Conservation (phyloP, 345 rosid genomes). For the Camelina sativa region DNA sequence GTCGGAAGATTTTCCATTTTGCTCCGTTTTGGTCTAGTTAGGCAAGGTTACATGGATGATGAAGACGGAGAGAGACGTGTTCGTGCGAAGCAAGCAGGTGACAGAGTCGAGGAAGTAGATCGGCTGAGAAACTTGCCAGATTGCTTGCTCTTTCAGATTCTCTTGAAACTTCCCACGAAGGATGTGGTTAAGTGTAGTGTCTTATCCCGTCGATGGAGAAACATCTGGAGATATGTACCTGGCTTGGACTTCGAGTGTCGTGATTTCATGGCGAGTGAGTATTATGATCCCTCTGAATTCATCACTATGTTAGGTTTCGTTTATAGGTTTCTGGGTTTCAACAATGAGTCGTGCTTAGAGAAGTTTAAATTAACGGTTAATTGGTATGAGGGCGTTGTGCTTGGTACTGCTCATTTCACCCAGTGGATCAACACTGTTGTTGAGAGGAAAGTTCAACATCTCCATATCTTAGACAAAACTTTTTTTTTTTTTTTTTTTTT, state of each 20-base stretch:
- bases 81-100: not conserved
- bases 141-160: not conserved
- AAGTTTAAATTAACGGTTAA: not conserved
- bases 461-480: not conserved
- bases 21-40: not conserved
- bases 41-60: not conserved
- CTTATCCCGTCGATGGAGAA: not conserved
- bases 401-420: not conserved
- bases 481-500: too few species aligned
- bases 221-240: not conserved
- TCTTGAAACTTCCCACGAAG: not conserved
- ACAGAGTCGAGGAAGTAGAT: not conserved
- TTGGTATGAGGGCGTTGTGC: not conserved
- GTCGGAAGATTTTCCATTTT: not conserved
- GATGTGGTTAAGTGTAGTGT: not conserved
- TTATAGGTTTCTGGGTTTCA: not conserved
- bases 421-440: not conserved
- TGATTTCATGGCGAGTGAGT: not conserved
- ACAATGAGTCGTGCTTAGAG: not conserved
- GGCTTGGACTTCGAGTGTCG: too few species aligned
- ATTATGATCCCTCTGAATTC: too few species aligned
- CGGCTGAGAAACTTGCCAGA: not conserved
- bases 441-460: slow-evolving; percentile 5
- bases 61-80: not conserved
- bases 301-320: not conserved